phyloP scores from a whole-genome alignment of 306 rosid genomes.

The Cotoneaster glaucophyllus region DNA sequence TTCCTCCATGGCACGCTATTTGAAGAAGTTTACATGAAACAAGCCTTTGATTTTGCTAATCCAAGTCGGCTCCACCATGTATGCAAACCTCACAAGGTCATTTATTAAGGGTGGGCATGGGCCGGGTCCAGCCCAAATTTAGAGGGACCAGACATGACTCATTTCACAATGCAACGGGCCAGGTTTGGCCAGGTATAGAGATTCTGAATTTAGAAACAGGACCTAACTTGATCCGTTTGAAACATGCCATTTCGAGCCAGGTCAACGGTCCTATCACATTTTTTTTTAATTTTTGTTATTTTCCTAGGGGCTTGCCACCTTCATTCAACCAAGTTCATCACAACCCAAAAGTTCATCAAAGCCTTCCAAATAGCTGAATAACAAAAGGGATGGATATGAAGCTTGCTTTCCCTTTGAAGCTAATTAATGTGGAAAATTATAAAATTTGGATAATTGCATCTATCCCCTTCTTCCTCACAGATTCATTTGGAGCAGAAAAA shows the following conservation, averaged over 20 bases:
- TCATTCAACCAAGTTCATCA: neutral
- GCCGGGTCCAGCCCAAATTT: too few relatives aligned
- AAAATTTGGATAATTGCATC: neutral
- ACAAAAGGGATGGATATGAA: neutral
- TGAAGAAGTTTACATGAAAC: neutral
- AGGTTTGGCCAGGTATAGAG: too few relatives aligned
- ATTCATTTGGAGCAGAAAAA: neutral
- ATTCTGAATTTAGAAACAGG: too few relatives aligned
- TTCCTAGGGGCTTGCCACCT: too few relatives aligned
- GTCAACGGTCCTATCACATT: too few relatives aligned
- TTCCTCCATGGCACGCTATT: too few relatives aligned
- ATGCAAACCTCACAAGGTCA: neutral
- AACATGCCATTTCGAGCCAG: too few relatives aligned
- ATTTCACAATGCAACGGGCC: too few relatives aligned
- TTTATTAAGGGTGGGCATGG: too few relatives aligned
- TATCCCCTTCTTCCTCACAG: neutral
- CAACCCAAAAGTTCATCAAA: neutral
- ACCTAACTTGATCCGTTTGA: too few relatives aligned
- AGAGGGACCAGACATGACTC: too few relatives aligned
- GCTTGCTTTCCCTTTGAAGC: neutral
- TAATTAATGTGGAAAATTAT: neutral
- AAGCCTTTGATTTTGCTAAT: neutral
- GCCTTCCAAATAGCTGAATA: neutral
- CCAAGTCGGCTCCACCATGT: neutral
- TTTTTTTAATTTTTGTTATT: too few relatives aligned